Percentiles rank a stretch among this genome's conserved stretches.
These are phyloP conservation scores for Plicaturopsis crispa DNA, from an alignment of 768 basidiomycete species.

Conservation along the genomic window DNA sequence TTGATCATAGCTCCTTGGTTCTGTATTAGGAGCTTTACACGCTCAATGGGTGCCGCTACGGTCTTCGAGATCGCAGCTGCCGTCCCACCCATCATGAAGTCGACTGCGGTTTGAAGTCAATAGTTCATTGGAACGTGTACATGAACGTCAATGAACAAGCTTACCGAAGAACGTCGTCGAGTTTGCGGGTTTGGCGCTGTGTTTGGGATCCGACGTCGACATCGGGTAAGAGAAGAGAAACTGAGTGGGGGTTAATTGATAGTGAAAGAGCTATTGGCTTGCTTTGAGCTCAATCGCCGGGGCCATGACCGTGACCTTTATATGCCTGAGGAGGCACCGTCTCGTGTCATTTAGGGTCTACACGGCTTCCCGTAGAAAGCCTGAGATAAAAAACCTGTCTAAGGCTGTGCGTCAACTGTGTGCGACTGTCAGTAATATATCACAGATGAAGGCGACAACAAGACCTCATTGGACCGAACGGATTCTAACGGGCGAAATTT, in stretches of 20 bases:
- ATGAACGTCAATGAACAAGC: background rate
- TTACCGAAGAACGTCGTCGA: background rate
- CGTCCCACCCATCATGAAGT: conserved; percentile 29
- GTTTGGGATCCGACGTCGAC: background rate
- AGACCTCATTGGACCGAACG: too few relatives aligned
- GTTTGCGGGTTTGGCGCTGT: background rate
- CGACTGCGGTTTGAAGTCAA: conserved; percentile 13
- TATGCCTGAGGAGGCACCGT: too few relatives aligned
- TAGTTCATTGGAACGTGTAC: background rate
- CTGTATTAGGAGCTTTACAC: conserved; percentile 31
- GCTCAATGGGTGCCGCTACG: conserved; percentile 31
- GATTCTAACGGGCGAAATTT: too few relatives aligned
- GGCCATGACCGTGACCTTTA: too few relatives aligned
- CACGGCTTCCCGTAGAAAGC: too few relatives aligned
- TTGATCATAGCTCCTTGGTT: conserved; percentile 29
- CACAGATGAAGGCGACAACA: too few relatives aligned
- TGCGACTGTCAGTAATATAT: too few relatives aligned
- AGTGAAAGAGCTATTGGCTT: too few relatives aligned
- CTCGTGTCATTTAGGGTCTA: too few relatives aligned
- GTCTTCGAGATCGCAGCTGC: conserved; percentile 30
- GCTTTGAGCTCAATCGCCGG: too few relatives aligned
- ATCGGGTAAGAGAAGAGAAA: background rate
- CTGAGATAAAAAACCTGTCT: too few relatives aligned
- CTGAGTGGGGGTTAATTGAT: background rate
- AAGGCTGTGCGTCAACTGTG: too few relatives aligned